These are phyloP conservation scores for Sporisorium sorghi DNA, from an alignment of 1,284 basidiomycete genomes.

Conservation along the genomic window DNA sequence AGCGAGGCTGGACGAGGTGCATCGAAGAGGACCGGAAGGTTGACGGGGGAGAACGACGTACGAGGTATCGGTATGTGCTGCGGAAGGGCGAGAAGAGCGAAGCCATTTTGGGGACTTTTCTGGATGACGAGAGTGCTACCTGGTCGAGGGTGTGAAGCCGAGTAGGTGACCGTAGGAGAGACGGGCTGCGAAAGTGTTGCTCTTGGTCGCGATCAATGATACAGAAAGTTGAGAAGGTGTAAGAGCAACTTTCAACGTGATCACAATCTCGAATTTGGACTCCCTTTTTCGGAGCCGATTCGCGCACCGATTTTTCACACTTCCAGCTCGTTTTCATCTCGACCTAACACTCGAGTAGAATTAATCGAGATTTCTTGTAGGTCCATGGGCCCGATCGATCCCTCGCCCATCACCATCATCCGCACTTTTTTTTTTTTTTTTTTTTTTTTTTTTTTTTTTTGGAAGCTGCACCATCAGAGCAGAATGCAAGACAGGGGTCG, in stretches of 20 bases:
- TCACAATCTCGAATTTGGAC: neutral
- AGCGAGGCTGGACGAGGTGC: no score
- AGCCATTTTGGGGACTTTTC: constrained; percentile 29
- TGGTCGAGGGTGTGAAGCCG: no score
- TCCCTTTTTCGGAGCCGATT: neutral
- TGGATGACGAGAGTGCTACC: no score
- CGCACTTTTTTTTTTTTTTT: no score
- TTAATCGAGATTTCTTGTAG: neutral
- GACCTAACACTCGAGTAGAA: no score
- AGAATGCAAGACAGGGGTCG: neutral
- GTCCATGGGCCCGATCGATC: neutral
- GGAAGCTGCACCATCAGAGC: no score
- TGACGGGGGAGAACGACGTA: constrained; percentile 26
- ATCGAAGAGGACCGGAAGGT: no score
- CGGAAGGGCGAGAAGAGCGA: constrained; percentile 60
- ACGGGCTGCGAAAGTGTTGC: neutral
- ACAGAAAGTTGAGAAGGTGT: neutral
- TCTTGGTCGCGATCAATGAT: neutral
- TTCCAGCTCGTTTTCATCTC: no score
- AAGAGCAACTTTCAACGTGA: neutral
- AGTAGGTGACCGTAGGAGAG: no score
- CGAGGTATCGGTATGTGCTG: constrained; percentile 64
- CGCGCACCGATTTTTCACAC: neutral
- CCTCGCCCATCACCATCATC: no score
- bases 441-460: no score